A percentile compares a stretch with the other conserved stretches of the same genome.
phyloP scores from a whole-genome alignment of 169 alveolate species.

The Miamiensis avidus region DNA sequence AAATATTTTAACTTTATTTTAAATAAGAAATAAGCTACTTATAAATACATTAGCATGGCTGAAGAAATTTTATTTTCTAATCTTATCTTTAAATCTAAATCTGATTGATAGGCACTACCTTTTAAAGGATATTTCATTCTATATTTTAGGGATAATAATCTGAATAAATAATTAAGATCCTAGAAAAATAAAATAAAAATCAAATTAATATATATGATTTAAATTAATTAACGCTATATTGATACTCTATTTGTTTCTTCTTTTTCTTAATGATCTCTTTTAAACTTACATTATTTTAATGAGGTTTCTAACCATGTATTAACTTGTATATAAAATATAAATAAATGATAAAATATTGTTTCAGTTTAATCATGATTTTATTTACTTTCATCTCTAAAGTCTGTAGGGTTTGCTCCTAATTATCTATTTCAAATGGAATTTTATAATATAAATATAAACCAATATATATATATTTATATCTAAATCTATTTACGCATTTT shows the following conservation, averaged over 20 bases:
- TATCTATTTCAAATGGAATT: background rate
- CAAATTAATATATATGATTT: no score
- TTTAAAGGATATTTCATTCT: conserved; percentile 22
- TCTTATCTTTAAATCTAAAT: conserved; percentile 6
- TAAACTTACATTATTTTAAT: background rate
- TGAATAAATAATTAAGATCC: conserved; percentile 10
- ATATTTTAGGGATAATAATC: conserved; percentile 15
- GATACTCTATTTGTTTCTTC: conserved; percentile 25
- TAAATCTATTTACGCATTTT: background rate
- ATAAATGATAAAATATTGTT: no score
- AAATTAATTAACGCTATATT: no score
- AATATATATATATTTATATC: background rate
- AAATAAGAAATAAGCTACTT: no score
- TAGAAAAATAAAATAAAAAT: no score
- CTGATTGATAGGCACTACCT: conserved; percentile 13
- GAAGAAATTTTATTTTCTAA: conserved; percentile 18
- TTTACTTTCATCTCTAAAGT: no score
- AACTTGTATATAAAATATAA: no score
- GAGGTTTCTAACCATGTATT: conserved; percentile 19
- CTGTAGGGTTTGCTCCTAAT: background rate
- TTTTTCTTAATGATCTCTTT: background rate
- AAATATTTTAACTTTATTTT: no score
- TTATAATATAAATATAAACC: background rate
- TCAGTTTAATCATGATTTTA: no score
- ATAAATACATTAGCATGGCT: background rate